A percentile compares a stretch with the other conserved stretches of the same genome.
phyloP scores from a whole-genome alignment of 208 protist species.

The Porcisia deanei region DNA sequence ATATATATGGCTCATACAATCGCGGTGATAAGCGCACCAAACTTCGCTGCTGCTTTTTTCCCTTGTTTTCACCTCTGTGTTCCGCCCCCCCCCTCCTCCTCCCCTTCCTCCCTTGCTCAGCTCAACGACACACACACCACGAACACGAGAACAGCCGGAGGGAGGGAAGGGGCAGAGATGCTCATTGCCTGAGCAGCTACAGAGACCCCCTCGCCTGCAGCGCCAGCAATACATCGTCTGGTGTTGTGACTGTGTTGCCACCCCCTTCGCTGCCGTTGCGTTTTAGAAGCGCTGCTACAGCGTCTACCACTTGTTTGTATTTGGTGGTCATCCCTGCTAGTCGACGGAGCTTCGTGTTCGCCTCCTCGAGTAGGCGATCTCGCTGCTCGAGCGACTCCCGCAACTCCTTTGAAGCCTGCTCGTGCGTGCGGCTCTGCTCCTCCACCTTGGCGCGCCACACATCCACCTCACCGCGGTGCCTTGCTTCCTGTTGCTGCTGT shows the following conservation, averaged over 20 bases:
- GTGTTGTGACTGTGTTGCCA: slow-evolving; percentile 16
- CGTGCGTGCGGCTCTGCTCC: slow-evolving; percentile 50
- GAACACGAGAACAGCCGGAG: not conserved
- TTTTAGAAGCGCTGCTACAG: slow-evolving; percentile 19
- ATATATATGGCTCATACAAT: not conserved
- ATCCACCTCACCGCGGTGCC: slow-evolving; percentile 41
- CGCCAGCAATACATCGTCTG: slow-evolving; percentile 50
- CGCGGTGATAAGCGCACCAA: not conserved
- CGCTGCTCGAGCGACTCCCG: slow-evolving; percentile 35
- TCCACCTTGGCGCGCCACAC: slow-evolving; percentile 52
- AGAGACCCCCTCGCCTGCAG: slow-evolving; percentile 29
- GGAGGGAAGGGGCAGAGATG: not conserved
- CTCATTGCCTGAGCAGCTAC: not conserved
- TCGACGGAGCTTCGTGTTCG: slow-evolving; percentile 49
- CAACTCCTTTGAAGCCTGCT: slow-evolving; percentile 37
- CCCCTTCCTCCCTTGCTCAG: not conserved
- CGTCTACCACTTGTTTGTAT: slow-evolving; percentile 39
- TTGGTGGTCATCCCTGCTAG: slow-evolving; percentile 58
- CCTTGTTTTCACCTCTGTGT: not conserved
- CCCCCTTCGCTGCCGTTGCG: slow-evolving; percentile 1
- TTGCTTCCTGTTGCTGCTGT: slow-evolving; percentile 43
- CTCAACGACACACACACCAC: not conserved
- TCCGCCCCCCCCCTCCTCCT: not conserved
- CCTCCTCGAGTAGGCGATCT: slow-evolving; percentile 43
- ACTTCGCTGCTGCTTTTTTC: not conserved